Evolutionary conservation across 2,329 filamentous ascomycete species (phyloP), one percentile per base, ranked within the genome.

Genomic region (Endoconidiophora laricicola): DNA sequence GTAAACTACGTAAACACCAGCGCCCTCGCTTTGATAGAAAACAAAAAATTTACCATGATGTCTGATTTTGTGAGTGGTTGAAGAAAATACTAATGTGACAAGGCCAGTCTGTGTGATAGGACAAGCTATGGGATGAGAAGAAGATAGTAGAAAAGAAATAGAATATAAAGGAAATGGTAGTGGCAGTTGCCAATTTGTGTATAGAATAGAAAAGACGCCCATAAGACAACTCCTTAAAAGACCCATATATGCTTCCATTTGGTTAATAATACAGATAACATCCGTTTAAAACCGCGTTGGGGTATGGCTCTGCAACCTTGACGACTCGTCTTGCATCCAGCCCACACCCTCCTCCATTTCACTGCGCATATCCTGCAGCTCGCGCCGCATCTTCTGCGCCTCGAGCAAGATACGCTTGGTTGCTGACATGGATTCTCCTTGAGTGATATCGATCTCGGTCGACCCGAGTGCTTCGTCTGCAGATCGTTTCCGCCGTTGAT

Each of bases 241-340:
- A 10, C 29, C 29, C 9, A 33, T 12, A 29, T 29, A 33, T 12
- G 29, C 2, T 2, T 33, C 29, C 29, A 33, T 33, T 33, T 7
- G 9, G 29, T 33, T 33, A 7, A 33, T 33, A 12, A 33, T 33
- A 33, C 12, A 18, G 7, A 33, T 33, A 33, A 33, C 4, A 33
- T 33, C 29, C 29, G 12, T 9, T 33, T 33, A 33, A 23, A 39
- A 49, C 4, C 41, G 33, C 3, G 18, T 16, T 6, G 48, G 48
- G 2, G 60, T 48, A 50, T 66, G 64, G 52, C 61, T 65, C 48
- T 65, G 63, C 54, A 72, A 54, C 39, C 61, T 62, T 49, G 66
- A 63, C 37, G 65, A 69, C 57, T 73, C 69, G 48, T 65, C 63
- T 48, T 60, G 61, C 57, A 67, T 70, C 70, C 70, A 73, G 18